phyloP scores from a whole-genome alignment of 1,284 basidiomycete genomes.

The Apiotrichum gracile region DNA sequence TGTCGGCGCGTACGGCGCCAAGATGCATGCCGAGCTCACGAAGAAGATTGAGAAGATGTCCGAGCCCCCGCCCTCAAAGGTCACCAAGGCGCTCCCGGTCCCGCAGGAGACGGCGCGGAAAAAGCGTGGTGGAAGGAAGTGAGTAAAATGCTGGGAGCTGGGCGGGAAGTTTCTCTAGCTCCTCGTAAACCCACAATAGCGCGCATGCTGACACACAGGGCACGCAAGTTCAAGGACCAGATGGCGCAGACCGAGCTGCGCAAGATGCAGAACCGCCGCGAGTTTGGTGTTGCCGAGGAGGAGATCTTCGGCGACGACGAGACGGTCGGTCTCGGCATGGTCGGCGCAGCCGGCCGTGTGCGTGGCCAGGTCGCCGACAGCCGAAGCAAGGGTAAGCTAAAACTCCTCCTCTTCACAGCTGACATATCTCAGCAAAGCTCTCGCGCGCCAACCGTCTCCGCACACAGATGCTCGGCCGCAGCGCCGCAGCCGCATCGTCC shows the following conservation, averaged over 20 bases:
- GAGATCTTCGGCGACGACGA: slow-evolving; percentile 95
- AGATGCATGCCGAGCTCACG: slow-evolving; percentile 76
- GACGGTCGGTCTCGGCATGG: slow-evolving; percentile 95
- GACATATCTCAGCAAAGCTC: slow-evolving; percentile 67
- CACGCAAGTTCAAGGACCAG: slow-evolving; percentile 92
- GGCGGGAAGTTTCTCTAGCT: too few species aligned
- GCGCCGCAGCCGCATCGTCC: slow-evolving; percentile 56
- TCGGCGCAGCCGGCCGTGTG: slow-evolving; percentile 81
- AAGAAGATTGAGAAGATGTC: slow-evolving; percentile 86
- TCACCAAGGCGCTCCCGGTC: slow-evolving; percentile 89
- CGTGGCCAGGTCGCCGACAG: slow-evolving; percentile 78
- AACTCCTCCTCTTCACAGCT: too few species aligned
- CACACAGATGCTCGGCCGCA: slow-evolving; percentile 70
- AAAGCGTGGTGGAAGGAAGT: slow-evolving; percentile 76
- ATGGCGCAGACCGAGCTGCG: slow-evolving; percentile 94
- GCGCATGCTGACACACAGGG: slow-evolving; percentile 51
- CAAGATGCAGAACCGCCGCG: slow-evolving; percentile 94
- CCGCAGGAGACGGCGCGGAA: slow-evolving; percentile 95
- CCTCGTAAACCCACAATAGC: slow-evolving; percentile 24
- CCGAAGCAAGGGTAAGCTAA: slow-evolving; percentile 77
- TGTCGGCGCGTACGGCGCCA: slow-evolving; percentile 78
- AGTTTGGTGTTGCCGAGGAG: slow-evolving; percentile 90
- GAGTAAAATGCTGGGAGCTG: slow-evolving; percentile 51
- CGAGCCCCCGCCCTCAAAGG: slow-evolving; percentile 89
- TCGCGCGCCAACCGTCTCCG: slow-evolving; percentile 93